Evolutionary conservation across 2,329 filamentous ascomycete species (phyloP).

Genomic region (Graphiopsis chlorocephala): DNA sequence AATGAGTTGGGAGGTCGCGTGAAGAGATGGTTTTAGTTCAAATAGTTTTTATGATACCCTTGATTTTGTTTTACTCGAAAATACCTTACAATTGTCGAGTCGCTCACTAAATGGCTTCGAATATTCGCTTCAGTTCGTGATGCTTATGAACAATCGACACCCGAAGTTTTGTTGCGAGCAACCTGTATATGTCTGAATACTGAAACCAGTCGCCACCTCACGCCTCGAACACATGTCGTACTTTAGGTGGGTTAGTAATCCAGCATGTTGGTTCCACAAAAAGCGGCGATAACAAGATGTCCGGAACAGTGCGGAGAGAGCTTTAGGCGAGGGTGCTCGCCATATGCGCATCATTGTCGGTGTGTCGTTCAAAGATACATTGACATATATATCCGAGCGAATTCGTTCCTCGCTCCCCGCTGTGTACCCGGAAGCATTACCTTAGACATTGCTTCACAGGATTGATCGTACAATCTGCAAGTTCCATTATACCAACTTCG

Average conservation of each 20-base stretch:
- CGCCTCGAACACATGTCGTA: too few species aligned
- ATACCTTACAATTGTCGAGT: too few species aligned
- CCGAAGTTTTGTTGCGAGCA: too few species aligned
- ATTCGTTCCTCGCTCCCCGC: background rate
- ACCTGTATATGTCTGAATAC: too few species aligned
- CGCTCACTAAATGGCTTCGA: too few species aligned
- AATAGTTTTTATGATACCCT: conserved; percentile 13
- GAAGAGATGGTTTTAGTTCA: background rate
- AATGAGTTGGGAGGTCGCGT: too few species aligned
- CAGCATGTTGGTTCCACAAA: background rate
- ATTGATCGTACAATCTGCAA: background rate
- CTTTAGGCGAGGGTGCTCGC: background rate
- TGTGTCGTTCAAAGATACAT: background rate
- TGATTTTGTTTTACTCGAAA: background rate
- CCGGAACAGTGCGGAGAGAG: background rate
- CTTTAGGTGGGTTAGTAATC: too few species aligned
- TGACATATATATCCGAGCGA: background rate
- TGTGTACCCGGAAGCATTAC: background rate
- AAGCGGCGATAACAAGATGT: background rate
- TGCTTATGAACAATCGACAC: too few species aligned
- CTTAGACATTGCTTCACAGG: background rate
- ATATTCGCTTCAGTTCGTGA: too few species aligned
- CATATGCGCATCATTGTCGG: background rate
- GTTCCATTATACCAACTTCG: background rate
- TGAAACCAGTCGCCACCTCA: too few species aligned